A percentile compares a stretch with the other conserved stretches of the same genome.
phyloP scores from a whole-genome alignment of 2,329 filamentous ascomycete species.

The Verticillium isaacii region DNA sequence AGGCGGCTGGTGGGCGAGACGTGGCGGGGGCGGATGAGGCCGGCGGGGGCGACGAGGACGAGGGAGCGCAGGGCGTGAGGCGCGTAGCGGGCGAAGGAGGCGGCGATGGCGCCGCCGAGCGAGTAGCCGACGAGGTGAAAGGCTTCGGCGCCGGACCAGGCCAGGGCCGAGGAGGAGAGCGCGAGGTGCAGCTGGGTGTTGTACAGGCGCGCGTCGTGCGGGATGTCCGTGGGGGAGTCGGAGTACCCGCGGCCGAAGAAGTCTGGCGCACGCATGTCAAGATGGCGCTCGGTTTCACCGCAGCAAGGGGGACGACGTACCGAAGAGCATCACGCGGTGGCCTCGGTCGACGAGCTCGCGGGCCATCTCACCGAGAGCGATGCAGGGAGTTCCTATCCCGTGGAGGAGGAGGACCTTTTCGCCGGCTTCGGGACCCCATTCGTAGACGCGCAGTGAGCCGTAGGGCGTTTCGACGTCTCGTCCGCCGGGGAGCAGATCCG shows the following conservation, averaged over 20 bases:
- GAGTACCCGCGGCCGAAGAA: slow-evolving; percentile 76
- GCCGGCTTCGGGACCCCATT: slow-evolving; percentile 71
- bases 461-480: slow-evolving; percentile 67
- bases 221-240: slow-evolving; percentile 56
- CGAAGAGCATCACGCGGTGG: slow-evolving; percentile 75
- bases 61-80: slow-evolving; percentile 59
- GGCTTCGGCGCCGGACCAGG: slow-evolving; percentile 48
- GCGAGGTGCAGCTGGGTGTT: slow-evolving; percentile 60
- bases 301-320: slow-evolving; percentile 31
- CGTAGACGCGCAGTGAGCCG: slow-evolving; percentile 68
- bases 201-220: slow-evolving; percentile 61
- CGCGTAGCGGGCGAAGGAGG: slow-evolving; percentile 66
- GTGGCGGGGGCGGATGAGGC: slow-evolving; percentile 59
- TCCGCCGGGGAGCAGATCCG: slow-evolving; percentile 63
- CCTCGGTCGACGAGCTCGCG: slow-evolving; percentile 59
- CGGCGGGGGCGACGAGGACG: slow-evolving; percentile 62
- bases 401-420: slow-evolving; percentile 72
- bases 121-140: slow-evolving; percentile 78
- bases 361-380: slow-evolving; percentile 64
- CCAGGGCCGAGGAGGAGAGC: slow-evolving; percentile 56
- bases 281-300: too few species aligned
- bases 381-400: slow-evolving; percentile 74
- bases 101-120: slow-evolving; percentile 69
- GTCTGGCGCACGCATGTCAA: slow-evolving; percentile 35
- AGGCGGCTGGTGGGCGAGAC: slow-evolving; percentile 57